Base-by-base conservation (phyloP, 805 yeast species). In the Candida sithepensis region DNA sequence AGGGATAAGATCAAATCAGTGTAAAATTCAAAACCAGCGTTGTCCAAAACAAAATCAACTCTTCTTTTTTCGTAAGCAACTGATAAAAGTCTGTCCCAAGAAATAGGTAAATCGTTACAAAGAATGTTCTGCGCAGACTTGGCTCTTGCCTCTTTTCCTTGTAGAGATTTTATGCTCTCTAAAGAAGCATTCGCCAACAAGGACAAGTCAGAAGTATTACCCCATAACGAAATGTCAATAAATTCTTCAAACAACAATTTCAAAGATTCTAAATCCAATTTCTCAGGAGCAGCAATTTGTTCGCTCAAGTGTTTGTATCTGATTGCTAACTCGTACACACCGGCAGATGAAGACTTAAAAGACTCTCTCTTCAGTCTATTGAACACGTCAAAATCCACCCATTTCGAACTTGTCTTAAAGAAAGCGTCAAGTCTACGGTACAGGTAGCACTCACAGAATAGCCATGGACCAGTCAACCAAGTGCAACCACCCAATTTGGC, bases 191-290 rank as follows among this genome's bases (percentile, higher is more conserved):
- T 90, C 3, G 95, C 91, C 52, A 94, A 73, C 45, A 95, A 71
- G 0, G 97, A 89, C 60, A 94, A 75, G 66, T 94, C 99, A 3
- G 97, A 88, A 18, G 98, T 97, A 66, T 94, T 94, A 23, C 99
- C 99, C 99, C 99, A 94, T 45, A 94, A 69, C 0, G 97, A 88
- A 46, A 92, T 79, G 62, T 90, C 96, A 39, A 87, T 68, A 52
- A 91, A 86, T 64, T 94, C 99, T 51, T 74, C 78, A 72, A 90
- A 91, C 40, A 89, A 69, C 12, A 84, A 57, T 50, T 73, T 65
- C 52, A 83, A 65, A 0, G 75, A 64, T 4, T 77, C 81, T 1
- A 51, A 50, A 48, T 73, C 77, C 3, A 54, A 4, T 12, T 61
- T 56, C 5, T 44, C 9, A 14, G 42, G 22, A 5, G 23, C 32